Conservation (phyloP, 306 rosid species). For the Sechiopsis laciniata region DNA sequence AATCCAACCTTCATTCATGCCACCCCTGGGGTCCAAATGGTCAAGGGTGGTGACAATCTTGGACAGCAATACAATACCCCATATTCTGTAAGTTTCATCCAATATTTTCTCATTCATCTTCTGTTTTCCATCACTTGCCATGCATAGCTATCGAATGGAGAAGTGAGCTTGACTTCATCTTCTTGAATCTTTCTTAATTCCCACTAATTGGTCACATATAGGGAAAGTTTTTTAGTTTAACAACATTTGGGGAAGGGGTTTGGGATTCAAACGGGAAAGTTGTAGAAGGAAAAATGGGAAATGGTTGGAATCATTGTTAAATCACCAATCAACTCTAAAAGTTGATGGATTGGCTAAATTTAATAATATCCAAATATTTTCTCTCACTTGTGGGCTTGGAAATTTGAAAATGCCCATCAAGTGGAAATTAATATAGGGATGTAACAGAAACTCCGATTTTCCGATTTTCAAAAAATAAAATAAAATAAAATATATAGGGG, state of each 20-base stretch:
- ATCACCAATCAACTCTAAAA: too few species aligned
- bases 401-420: too few species aligned
- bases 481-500: too few species aligned
- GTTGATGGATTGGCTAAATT: too few species aligned
- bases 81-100: constrained; percentile 51
- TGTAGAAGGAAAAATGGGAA: not conserved
- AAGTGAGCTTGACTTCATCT: not conserved
- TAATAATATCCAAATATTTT: too few species aligned
- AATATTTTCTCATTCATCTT: not conserved
- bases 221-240: not conserved
- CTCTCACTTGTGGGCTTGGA: too few species aligned
- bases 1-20: constrained; percentile 85
- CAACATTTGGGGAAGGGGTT: too few species aligned
- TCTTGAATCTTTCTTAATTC: not conserved
- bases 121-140: not conserved
- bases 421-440: too few species aligned
- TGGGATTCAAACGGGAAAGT: too few species aligned
- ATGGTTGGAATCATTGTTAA: not conserved
- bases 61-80: constrained; percentile 96
- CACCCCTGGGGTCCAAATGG: constrained; percentile 85
- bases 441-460: too few species aligned
- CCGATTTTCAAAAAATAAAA: too few species aligned
- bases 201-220: not conserved
- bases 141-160: not conserved
- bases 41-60: constrained; percentile 71